These are phyloP conservation scores for Calocybe cyanea DNA, from an alignment of 768 basidiomycete genomes.

Conservation along the genomic window DNA sequence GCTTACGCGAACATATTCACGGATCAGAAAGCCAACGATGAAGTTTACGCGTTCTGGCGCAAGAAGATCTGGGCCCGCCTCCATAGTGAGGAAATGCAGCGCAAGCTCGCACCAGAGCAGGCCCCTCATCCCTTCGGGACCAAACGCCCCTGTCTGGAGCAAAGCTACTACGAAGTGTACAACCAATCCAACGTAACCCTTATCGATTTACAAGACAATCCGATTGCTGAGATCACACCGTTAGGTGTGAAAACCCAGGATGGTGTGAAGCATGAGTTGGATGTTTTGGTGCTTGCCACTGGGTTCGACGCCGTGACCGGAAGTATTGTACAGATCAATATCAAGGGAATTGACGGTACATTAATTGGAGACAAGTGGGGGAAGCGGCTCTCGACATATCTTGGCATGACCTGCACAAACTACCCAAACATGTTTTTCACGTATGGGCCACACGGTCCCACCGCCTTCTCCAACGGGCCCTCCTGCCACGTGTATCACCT, in stretches of 20 bases:
- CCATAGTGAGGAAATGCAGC: conserved; percentile 14
- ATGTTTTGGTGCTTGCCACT: conserved; percentile 20
- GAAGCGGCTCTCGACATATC: conserved; percentile 16
- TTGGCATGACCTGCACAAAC: conserved; percentile 17
- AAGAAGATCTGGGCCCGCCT: conserved; percentile 17
- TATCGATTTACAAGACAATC: conserved; percentile 16
- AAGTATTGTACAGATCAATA: conserved; percentile 18
- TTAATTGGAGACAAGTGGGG: conserved; percentile 19
- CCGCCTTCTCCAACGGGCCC: conserved; percentile 22
- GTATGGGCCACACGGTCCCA: conserved; percentile 22
- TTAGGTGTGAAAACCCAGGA: conserved; percentile 17
- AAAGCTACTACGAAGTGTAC: conserved; percentile 20
- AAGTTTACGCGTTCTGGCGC: conserved; percentile 21
- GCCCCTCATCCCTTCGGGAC: conserved; percentile 21
- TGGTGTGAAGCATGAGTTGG: conserved; percentile 16
- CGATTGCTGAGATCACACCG: conserved; percentile 16
- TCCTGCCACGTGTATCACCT: conserved; percentile 16
- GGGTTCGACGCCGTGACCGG: conserved; percentile 23
- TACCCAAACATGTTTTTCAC: conserved; percentile 24
- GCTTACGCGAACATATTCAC: conserved; percentile 12
- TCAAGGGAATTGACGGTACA: conserved; percentile 16
- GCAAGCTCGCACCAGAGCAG: conserved; percentile 20
- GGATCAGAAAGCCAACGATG: conserved; percentile 15
- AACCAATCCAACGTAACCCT: conserved; percentile 21
- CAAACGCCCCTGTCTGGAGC: conserved; percentile 19